Base-by-base conservation (phyloP, 2,329 filamentous ascomycete genomes). In the Aspergillus pseudoviridinutans region DNA sequence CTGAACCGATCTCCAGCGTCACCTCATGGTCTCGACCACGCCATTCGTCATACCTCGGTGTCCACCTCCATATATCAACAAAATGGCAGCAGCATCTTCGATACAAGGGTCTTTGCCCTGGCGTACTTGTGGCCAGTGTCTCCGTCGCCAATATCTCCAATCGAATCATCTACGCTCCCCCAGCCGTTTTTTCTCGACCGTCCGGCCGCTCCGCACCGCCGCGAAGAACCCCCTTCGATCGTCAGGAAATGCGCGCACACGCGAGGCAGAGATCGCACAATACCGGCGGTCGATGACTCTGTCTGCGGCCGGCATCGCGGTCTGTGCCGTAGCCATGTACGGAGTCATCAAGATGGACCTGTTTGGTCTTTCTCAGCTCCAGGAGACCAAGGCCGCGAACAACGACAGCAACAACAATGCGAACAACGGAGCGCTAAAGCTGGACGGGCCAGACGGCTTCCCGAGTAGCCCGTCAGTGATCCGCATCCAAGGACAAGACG, bases 401-500 rank as follows among this genome's bases (percentile, higher is more conserved):
- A 52, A 60, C n/a, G 50, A 57, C 29, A 29, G 49, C 35, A 55
- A 54, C 20, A 24, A 29, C 53, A 47, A 50, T 9, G 38, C 50
- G 25, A 58, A 53, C 24, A 64, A 57, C 14, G 63, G 67, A 17
- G 61, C 66, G 6, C 71, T 75, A 42, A 74, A 73, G 50, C 66
- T 78, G 50, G 77, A 79, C 44, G 77, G 75, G 1, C 76, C 77
- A 0, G 51, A 66, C 2, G 75, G 75, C 0, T 73, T 78, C 57
- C 61, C 68, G 1, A 68, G 63, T 20, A 66, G 68, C 17, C 65
- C 71, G 0, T 71, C 72, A 0, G 60, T 74, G 9, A 72, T 74
- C 24, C 68, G 70, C 4, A 68, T 77, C 9, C 62, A 77, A 76
- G 68, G 80, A 77, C 64, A 78, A 20, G 81, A 89, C 14, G 87